These are phyloP conservation scores for Ceratobasidium sp. DNA, from an alignment of 1,284 basidiomycete species.

Conservation along the genomic window DNA sequence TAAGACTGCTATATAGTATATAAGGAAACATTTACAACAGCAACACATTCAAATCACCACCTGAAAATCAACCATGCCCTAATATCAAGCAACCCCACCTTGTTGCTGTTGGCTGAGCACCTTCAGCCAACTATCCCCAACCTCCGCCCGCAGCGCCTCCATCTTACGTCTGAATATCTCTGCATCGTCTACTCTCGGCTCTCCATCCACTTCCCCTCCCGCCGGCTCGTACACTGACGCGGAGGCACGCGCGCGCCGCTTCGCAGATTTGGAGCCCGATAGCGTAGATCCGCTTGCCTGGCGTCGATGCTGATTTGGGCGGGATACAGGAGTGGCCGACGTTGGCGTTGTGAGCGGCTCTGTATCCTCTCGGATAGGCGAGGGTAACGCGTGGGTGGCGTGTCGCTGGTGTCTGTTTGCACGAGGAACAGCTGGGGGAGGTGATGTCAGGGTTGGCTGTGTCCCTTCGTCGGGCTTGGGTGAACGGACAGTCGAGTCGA, in stretches of 20 bases:
- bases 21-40: too few relatives aligned
- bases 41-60: too few relatives aligned
- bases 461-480: constrained; percentile 63
- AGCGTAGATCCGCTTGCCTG: constrained; percentile 37
- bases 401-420: constrained; percentile 32
- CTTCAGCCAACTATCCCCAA: constrained; percentile 88
- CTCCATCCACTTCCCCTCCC: constrained; percentile 13
- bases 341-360: constrained; percentile 20
- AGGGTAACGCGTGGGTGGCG: constrained; percentile 9
- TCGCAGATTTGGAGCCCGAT: constrained; percentile 48
- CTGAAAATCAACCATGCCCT: too few relatives aligned
- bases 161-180: constrained; percentile 80
- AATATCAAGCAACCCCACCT: constrained; percentile 32
- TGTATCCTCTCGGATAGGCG: constrained; percentile 36
- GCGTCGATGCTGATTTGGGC: constrained; percentile 9
- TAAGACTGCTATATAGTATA: too few relatives aligned
- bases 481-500: constrained; percentile 46
- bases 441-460: constrained; percentile 53
- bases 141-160: constrained; percentile 82
- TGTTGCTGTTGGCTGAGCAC: constrained; percentile 70
- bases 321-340: not conserved
- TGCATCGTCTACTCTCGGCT: constrained; percentile 59
- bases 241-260: constrained; percentile 64
- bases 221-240: constrained; percentile 70
- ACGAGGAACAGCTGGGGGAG: not conserved